phyloP scores from a whole-genome alignment of 805 yeast species.

The Cyberlindnera bimundalis region DNA sequence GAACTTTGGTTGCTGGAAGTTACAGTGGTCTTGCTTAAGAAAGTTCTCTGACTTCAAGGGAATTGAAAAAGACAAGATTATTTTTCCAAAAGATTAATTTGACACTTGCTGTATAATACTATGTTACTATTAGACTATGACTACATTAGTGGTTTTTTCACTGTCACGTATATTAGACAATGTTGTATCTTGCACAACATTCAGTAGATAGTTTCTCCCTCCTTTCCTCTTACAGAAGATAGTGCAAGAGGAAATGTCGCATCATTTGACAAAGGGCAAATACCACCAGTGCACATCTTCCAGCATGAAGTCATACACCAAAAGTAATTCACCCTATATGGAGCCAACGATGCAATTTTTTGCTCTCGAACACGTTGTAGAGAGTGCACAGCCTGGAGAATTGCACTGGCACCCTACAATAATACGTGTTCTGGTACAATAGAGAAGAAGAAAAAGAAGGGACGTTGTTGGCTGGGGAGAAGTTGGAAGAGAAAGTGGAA shows the following conservation, averaged over 20 bases:
- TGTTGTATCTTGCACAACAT: neutral
- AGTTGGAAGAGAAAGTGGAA: neutral
- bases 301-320: constrained; percentile 5
- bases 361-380: constrained; percentile 15
- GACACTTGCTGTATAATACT: constrained; percentile 1
- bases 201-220: neutral
- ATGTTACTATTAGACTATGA: neutral
- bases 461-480: neutral
- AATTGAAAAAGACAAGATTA: too few species aligned
- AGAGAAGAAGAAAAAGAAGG: constrained; percentile 1
- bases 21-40: constrained; percentile 29
- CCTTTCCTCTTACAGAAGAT: neutral
- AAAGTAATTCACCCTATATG: neutral
- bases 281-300: neutral
- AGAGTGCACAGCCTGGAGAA: constrained; percentile 10
- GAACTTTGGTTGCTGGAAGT: constrained; percentile 36
- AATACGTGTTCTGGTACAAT: constrained; percentile 12
- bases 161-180: neutral
- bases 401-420: constrained; percentile 14
- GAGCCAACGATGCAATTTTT: neutral
- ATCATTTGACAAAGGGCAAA: neutral
- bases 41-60: neutral
- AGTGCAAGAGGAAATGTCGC: neutral
- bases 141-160: neutral
- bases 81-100: neutral